Evolutionary conservation across 2,329 filamentous ascomycete species (phyloP), one percentile per base, ranked within the genome.

Genomic region (Colletotrichum shisoi): DNA sequence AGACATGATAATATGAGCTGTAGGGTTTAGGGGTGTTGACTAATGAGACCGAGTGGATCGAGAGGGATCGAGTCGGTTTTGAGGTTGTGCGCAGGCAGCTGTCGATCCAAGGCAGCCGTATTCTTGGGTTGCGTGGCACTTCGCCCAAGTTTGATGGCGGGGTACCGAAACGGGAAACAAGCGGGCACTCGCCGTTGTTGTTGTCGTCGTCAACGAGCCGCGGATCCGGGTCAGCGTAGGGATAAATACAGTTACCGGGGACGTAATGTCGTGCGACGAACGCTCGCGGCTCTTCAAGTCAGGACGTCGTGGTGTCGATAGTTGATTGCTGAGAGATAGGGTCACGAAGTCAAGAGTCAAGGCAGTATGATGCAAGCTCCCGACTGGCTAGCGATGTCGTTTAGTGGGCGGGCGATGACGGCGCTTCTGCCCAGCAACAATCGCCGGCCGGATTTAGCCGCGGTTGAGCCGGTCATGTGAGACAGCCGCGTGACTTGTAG

Each of bases 1-100:
- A 70, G 83, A 89, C 87, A 89, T 89, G 71, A 74, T 83, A 74
- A 48, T 51, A 1, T 24, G 44, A 58, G 69, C 60, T 70, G 57
- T 58, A 62, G 24, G 57, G 61, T 59, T 52, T 46, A 61, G 51
- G 27, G 11, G 31, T 19, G 7, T 24, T 11, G 11, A 6, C 11
- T 48, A 62, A 52, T 21, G 52, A 17, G 42, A 8, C n/a, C 17
- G 49, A 42, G 13, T 45, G 12, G 12, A 40, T 59, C 42, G 44
- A 39, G 51, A 1, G 37, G 24, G 58, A 13, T 39, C 34, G 51
- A 21, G 61, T 65, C 39, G 49, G 24, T 67, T 48, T 58, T 60
- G 42, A 40, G 56, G 40, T 44, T 59, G 49, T 60, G 61, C 49
- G 65, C 56, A 65, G 65, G 61, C 61, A 65, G 51, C 61, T 58